Evolutionary conservation across 306 rosid genomes (phyloP), one percentile per base, ranked within the genome.

Genomic region (Rosa persica): DNA sequence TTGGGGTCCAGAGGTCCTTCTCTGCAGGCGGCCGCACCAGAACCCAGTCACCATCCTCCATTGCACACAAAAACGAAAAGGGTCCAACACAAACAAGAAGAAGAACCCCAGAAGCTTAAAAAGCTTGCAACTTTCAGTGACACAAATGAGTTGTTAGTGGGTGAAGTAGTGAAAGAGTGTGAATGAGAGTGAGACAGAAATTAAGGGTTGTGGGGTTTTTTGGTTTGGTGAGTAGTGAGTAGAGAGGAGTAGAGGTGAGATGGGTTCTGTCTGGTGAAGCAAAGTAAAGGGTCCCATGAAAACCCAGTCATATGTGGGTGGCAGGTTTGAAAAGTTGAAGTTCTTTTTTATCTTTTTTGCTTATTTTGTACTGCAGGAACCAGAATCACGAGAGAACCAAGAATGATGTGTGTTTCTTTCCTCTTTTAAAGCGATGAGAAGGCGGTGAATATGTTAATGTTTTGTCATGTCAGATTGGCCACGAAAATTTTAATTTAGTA

Each of bases 1-100:
- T 87, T 49, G 94, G 92, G 9, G 71, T 75, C 97, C 95, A 92
- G 52, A 86, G 38, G 47, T 87, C 87, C 71, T 79, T 92, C 83
- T 81, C 89, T 52, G 86, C 78, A 54, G 85, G 81, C 11, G 40
- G 48, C 23, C 80, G 78, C 77, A 84, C 89, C 77, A 80, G 61
- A 83, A 87, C 85, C 92, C 89, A 72, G 16, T 77, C 96, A 23
- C 67, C 86, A 68, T 85, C 91, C 69, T 82, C 89, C 92, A 85
- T 82, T 43, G 27, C 39, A 23, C 75, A 12, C 1, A 16, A 48
- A 27, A 60, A n/a, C 67, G 16, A 40, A 64, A 64, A 30, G 67
- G 67, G 17, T 61, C 19, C 39, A 61, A 5, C 40, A 27, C 1
- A 23, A 43, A 11, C 13, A 69, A 46, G 16, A 52, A 52, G n/a